Evolutionary conservation across 164 flowering plant genomes (phyloP).

Genomic region (Cinnamomum micranthum): DNA sequence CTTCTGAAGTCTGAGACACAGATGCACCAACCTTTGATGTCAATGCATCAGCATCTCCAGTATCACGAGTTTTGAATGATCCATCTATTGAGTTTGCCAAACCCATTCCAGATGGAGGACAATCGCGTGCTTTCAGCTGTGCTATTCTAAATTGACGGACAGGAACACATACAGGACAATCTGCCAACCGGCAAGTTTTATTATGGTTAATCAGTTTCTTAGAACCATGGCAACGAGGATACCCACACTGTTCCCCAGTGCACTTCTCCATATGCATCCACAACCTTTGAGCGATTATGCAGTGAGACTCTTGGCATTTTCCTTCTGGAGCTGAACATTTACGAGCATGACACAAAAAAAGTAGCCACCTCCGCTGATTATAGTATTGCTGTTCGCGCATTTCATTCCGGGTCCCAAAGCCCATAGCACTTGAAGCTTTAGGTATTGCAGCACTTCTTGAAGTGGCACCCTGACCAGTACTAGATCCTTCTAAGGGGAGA

Average conservation of each 20-base stretch:
- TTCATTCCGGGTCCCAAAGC: slow-evolving; percentile 28
- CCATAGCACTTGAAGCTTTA: slow-evolving; percentile 23
- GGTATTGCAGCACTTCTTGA: slow-evolving; percentile 32
- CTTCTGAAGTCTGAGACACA: slow-evolving; percentile 44
- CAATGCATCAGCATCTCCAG: slow-evolving; percentile 30
- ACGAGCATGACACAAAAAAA: slow-evolving; percentile 82
- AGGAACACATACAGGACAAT: slow-evolving; percentile 81
- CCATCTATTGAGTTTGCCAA: slow-evolving; percentile 31
- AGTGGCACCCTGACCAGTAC: slow-evolving; percentile 30
- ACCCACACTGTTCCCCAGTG: slow-evolving; percentile 34
- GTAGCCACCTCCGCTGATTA: slow-evolving; percentile 70
- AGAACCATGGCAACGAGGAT: slow-evolving; percentile 57
- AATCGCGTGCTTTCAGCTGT: slow-evolving; percentile 27
- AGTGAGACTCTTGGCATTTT: slow-evolving; percentile 55
- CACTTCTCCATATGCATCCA: slow-evolving; percentile 61
- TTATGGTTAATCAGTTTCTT: slow-evolving; percentile 47
- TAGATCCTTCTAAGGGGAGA: slow-evolving; percentile 50
- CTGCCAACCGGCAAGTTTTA: slow-evolving; percentile 38
- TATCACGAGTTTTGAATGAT: slow-evolving; percentile 38
- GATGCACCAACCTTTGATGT: slow-evolving; percentile 28
- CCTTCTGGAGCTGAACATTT: slow-evolving; percentile 68
- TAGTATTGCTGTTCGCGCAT: slow-evolving; percentile 33
- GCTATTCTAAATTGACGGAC: slow-evolving; percentile 34
- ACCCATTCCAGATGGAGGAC: slow-evolving; percentile 24
- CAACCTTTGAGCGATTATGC: slow-evolving; percentile 50